phyloP scores from a whole-genome alignment of 305 asterid genomes.

The Fraxinus sp. region DNA sequence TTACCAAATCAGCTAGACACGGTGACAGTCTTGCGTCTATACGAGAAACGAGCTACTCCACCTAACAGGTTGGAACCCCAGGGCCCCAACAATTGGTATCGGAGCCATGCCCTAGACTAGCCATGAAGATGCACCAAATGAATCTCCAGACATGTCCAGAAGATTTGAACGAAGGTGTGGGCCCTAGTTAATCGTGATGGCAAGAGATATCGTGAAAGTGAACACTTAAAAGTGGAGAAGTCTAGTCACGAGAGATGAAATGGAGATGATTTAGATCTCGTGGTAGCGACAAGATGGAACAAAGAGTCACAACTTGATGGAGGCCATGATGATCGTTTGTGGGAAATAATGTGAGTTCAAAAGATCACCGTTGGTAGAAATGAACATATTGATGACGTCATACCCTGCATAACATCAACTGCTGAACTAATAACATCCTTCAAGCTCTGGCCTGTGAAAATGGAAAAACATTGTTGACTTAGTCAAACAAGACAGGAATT shows the following conservation, averaged over 20 bases:
- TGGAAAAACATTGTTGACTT: constrained; percentile 8
- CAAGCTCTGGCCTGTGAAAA: constrained; percentile 68
- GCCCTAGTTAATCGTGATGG: neutral
- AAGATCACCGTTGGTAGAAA: constrained; percentile 63
- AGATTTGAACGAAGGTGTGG: neutral
- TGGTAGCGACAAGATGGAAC: neutral
- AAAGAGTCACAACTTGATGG: neutral
- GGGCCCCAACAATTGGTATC: neutral
- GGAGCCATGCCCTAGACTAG: neutral
- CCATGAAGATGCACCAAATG: neutral
- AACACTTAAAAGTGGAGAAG: neutral
- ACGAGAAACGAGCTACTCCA: neutral
- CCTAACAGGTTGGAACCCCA: neutral
- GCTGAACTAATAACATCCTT: constrained; percentile 81
- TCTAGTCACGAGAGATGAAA: neutral
- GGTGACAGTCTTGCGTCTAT: neutral
- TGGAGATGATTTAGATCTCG: neutral
- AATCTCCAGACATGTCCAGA: neutral
- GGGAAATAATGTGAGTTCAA: neutral
- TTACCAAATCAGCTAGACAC: neutral
- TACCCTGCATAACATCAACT: constrained; percentile 70
- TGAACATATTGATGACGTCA: constrained; percentile 51
- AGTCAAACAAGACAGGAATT: constrained; percentile 1
- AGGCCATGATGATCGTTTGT: neutral
- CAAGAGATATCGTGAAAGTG: neutral